Percentiles rank a stretch among this genome's conserved stretches.
Conservation (phyloP, 2,329 filamentous ascomycete species). For the Pseudogymnoascus sp. region DNA sequence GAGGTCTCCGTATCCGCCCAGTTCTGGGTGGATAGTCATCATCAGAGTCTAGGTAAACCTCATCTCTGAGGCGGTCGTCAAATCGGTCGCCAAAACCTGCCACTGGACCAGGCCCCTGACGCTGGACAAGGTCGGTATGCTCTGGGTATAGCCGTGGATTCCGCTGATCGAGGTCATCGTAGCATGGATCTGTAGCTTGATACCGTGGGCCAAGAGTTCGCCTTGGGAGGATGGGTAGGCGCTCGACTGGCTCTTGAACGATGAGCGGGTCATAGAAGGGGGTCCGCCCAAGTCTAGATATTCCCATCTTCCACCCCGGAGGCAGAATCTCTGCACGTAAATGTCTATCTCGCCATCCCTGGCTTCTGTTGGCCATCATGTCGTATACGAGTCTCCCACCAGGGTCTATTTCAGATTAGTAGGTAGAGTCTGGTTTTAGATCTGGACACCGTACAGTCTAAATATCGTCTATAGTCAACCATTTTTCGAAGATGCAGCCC, state of each 20-base stretch:
- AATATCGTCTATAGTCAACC: conserved; percentile 5
- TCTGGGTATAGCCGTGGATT: not conserved
- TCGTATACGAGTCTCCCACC: not conserved
- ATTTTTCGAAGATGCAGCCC: not conserved
- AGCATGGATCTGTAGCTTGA: not conserved
- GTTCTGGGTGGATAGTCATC: not conserved
- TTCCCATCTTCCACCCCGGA: conserved; percentile 8
- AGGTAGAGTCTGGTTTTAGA: not conserved
- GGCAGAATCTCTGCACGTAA: conserved; percentile 1
- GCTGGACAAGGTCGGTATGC: not conserved
- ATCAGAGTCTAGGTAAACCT: not conserved
- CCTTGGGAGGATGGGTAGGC: not conserved
- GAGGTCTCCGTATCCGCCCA: not conserved
- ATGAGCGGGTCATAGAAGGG: conserved; percentile 3
- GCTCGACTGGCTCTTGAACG: conserved; percentile 1
- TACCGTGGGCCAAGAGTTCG: not conserved
- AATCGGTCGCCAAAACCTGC: not conserved
- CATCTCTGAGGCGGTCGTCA: not conserved
- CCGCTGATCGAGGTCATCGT: not conserved
- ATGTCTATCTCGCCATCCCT: not conserved
- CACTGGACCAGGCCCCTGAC: not conserved
- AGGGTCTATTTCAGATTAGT: conserved; percentile 7
- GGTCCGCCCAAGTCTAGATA: not conserved
- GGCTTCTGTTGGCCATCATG: conserved; percentile 6
- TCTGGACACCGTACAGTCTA: not conserved